A percentile compares a stretch with the other conserved stretches of the same genome.
These are phyloP conservation scores for Collybiopsis confluens DNA, from an alignment of 768 basidiomycete genomes.

Conservation along the genomic window DNA sequence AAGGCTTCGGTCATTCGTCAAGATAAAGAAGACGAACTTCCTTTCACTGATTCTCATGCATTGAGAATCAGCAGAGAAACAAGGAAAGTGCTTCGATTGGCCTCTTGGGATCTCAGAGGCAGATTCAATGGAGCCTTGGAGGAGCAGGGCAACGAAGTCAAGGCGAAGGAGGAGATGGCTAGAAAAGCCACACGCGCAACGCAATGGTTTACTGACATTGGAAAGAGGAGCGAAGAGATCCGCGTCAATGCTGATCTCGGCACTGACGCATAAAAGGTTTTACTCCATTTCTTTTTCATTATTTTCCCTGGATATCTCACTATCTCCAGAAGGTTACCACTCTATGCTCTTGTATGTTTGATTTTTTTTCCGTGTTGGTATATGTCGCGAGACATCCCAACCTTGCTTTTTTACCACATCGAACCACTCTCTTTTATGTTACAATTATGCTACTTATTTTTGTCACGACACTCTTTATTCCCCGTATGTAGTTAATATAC, in stretches of 20 bases:
- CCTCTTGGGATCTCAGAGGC: constrained; percentile 86
- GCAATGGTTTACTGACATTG: constrained; percentile 62
- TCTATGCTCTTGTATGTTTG: neutral
- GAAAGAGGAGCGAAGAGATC: constrained; percentile 40
- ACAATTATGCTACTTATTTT: neutral
- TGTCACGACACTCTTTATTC: neutral
- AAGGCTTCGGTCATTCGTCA: constrained; percentile 53
- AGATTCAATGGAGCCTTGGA: constrained; percentile 81
- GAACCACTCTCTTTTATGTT: neutral
- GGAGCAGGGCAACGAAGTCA: constrained; percentile 71
- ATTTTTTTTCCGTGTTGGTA: too few relatives aligned
- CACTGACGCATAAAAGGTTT: neutral
- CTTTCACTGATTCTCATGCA: constrained; percentile 65
- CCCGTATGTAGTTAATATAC: neutral
- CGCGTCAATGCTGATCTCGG: constrained; percentile 1
- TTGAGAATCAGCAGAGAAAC: constrained; percentile 78
- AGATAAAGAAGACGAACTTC: constrained; percentile 44
- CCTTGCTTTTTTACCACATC: neutral
- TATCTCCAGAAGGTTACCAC: too few relatives aligned
- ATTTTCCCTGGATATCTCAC: too few relatives aligned
- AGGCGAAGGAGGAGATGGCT: constrained; percentile 71
- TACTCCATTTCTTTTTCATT: neutral
- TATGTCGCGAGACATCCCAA: too few relatives aligned
- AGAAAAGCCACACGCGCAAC: constrained; percentile 65
- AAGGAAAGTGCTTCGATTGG: constrained; percentile 87